phyloP scores from a whole-genome alignment of 192 early-diverging fungal genomes.

The Chytriomyces hyalinus region DNA sequence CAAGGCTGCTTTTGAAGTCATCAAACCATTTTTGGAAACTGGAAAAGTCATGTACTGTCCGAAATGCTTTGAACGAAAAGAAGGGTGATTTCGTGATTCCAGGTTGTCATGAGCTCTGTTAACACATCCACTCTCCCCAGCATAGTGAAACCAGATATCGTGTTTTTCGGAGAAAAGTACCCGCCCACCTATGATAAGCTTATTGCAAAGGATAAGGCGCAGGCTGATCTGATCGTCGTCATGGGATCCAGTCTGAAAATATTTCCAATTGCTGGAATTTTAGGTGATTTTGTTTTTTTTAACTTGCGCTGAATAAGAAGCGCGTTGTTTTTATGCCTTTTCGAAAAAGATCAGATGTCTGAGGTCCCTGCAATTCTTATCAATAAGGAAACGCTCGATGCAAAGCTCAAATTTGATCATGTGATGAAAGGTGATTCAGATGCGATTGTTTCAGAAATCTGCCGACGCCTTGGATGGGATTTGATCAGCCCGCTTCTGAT shows the following conservation, averaged over 20 bases:
- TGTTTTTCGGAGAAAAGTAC: slow-evolving; percentile 96
- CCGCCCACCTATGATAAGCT: slow-evolving; percentile 78
- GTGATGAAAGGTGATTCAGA: slow-evolving; percentile 87
- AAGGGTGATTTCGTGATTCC: not conserved
- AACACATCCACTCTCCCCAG: not conserved
- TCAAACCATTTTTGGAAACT: slow-evolving; percentile 54
- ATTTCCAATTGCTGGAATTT: slow-evolving; percentile 90
- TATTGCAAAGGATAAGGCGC: slow-evolving; percentile 72
- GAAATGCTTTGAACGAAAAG: slow-evolving; percentile 20
- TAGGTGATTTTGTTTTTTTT: slow-evolving; percentile 51
- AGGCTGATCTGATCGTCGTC: slow-evolving; percentile 89
- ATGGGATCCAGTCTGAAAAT: slow-evolving; percentile 97
- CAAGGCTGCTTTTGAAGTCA: slow-evolving; percentile 74
- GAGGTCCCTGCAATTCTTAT: slow-evolving; percentile 88
- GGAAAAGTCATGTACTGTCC: slow-evolving; percentile 19
- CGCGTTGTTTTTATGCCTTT: not conserved
- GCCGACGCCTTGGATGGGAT: slow-evolving; percentile 77
- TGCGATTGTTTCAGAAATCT: slow-evolving; percentile 78
- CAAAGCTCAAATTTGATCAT: slow-evolving; percentile 83
- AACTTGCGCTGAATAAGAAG: not conserved
- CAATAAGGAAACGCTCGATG: slow-evolving; percentile 85
- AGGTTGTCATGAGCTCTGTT: not conserved
- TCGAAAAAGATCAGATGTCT: slow-evolving; percentile 72
- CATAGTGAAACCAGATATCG: slow-evolving; percentile 94
- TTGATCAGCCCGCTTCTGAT: slow-evolving; percentile 54